phyloP scores from a whole-genome alignment of 768 basidiomycete species.

The Mycena albidolilacea region DNA sequence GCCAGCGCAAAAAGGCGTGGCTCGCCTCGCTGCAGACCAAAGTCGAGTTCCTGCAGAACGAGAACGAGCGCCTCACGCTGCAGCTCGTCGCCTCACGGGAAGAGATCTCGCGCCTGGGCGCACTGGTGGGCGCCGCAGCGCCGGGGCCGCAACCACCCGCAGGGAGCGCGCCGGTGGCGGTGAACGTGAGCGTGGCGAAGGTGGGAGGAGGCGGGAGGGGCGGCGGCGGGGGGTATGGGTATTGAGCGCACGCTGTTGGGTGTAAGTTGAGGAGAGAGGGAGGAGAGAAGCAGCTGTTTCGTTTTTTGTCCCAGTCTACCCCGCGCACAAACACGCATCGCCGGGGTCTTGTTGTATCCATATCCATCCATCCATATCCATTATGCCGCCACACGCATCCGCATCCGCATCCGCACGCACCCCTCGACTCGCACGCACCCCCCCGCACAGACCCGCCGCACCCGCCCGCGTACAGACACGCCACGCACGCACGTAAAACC shows the following conservation, averaged over 20 bases:
- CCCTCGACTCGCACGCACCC: too few species aligned
- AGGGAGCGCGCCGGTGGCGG: constrained; percentile 34
- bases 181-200: constrained; percentile 35
- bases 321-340: too few species aligned
- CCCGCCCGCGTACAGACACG: too few species aligned
- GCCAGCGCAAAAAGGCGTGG: constrained; percentile 99
- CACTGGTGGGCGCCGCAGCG: constrained; percentile 77
- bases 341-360: too few species aligned
- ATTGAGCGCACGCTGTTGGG: neutral
- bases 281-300: too few species aligned
- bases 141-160: constrained; percentile 54
- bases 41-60: constrained; percentile 91
- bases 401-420: too few species aligned
- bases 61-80: constrained; percentile 93
- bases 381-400: too few species aligned
- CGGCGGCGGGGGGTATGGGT: constrained; percentile 30
- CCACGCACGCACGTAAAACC: too few species aligned
- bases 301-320: too few species aligned
- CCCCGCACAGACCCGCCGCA: too few species aligned
- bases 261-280: too few species aligned
- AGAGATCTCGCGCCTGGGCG: constrained; percentile 88
- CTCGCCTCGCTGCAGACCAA: constrained; percentile 92
- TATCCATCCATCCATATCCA: too few species aligned
- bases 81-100: constrained; percentile 92
- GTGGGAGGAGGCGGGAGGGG: constrained; percentile 13